Evolutionary conservation across 2,329 filamentous ascomycete species (phyloP).

Genomic region (Penicillium sp.): DNA sequence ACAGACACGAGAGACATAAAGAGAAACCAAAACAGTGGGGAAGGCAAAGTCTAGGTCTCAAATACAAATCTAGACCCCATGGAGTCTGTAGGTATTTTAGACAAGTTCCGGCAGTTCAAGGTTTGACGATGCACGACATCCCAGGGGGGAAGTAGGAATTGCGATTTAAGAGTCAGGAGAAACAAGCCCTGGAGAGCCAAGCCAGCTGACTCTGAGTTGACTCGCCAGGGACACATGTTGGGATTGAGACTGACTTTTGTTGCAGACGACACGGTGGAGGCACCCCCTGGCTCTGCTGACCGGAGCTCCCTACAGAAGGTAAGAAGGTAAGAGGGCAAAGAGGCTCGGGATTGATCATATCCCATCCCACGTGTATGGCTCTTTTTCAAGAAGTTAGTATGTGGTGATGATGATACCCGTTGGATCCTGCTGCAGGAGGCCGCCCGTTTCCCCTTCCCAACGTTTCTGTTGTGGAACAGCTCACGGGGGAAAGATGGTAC

Average conservation of each 20-base stretch:
- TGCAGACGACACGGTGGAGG: conserved; percentile 5
- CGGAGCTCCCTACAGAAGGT: neutral
- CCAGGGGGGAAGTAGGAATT: conserved; percentile 5
- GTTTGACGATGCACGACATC: conserved; percentile 24
- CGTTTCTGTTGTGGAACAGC: conserved; percentile 35
- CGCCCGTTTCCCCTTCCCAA: conserved; percentile 31
- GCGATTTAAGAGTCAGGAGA: conserved; percentile 11
- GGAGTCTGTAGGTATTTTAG: conserved; percentile 5
- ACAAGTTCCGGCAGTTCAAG: conserved; percentile 8
- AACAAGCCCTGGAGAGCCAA: neutral
- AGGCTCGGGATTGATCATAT: conserved; percentile 3
- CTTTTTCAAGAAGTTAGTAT: conserved; percentile 4
- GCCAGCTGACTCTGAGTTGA: conserved; percentile 13
- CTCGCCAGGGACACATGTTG: conserved; percentile 21
- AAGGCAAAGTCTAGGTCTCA: conserved; percentile 5
- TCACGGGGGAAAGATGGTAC: conserved; percentile 7
- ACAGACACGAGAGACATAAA: neutral
- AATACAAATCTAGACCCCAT: conserved; percentile 5
- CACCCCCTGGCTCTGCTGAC: conserved; percentile 1
- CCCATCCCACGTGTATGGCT: conserved; percentile 4
- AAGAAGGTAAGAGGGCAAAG: neutral
- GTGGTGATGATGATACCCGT: conserved; percentile 13
- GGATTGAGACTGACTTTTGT: conserved; percentile 20
- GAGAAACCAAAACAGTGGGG: neutral
- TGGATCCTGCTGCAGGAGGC: conserved; percentile 31